A percentile compares a stretch with the other conserved stretches of the same genome.
Evolutionary conservation across 1,284 basidiomycete species (phyloP).

Genomic region (Apiotrichum porosum): DNA sequence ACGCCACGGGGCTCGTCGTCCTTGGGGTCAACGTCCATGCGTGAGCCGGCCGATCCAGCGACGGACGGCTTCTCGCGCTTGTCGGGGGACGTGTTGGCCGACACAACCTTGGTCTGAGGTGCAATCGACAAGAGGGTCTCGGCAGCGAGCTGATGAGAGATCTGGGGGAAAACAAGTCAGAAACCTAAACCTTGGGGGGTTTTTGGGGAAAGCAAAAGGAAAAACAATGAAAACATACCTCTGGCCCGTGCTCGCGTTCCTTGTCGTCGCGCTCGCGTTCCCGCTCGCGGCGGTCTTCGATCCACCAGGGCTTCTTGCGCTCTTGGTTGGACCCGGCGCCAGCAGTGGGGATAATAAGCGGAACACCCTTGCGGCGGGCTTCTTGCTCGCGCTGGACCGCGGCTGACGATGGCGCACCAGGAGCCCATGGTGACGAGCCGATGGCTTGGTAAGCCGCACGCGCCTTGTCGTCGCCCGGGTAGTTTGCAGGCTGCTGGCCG

Average conservation of each 20-base stretch:
- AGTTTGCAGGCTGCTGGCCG: slow-evolving; percentile 2
- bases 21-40: slow-evolving; percentile 28
- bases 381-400: slow-evolving; percentile 11
- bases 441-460: slow-evolving; percentile 8
- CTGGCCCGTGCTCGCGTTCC: slow-evolving; percentile 14
- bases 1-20: slow-evolving; percentile 33
- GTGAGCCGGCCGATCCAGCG: slow-evolving; percentile 5
- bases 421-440: slow-evolving; percentile 9
- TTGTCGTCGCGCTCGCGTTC: slow-evolving; percentile 13
- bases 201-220: no score
- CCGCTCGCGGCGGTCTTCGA: slow-evolving; percentile 25
- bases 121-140: slow-evolving; percentile 47
- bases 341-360: slow-evolving; percentile 13
- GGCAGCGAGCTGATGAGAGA: slow-evolving; percentile 47
- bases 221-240: slow-evolving; percentile 6
- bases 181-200: no score
- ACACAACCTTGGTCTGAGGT: slow-evolving; percentile 27
- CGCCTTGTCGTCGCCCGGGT: slow-evolving; percentile 14
- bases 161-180: slow-evolving; percentile 20
- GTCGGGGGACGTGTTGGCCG: slow-evolving; percentile 22
- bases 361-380: slow-evolving; percentile 21
- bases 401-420: slow-evolving; percentile 2
- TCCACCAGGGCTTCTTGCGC: slow-evolving; percentile 42
- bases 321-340: slow-evolving; percentile 13
- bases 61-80: slow-evolving; percentile 20